Evolutionary conservation across 2,329 filamentous ascomycete species (phyloP), one percentile per base, ranked within the genome.

Genomic region (Knufia fluminis): DNA sequence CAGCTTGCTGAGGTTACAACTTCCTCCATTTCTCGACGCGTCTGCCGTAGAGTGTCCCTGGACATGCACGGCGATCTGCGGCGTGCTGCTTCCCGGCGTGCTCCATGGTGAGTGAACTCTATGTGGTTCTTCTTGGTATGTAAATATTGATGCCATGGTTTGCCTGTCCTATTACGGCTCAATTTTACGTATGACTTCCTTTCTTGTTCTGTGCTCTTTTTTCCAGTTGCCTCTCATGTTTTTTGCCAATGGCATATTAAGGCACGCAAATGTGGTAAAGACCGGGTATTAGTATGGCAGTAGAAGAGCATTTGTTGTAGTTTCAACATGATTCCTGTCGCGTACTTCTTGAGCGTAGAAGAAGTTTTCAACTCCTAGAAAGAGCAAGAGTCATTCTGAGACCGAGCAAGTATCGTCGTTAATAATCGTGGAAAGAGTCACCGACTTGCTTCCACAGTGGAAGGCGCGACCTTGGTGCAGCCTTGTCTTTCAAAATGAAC

Each of bases 21-120:
- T 57, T 52, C 66, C 64, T 48, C 62, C 66, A 44, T 63, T 68
- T 48, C 64, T 66, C 23, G 68, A 57, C 35, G 72, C 71, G 33
- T 61, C 55, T 46, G 61, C 57, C n/a, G 62, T 57, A 49, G 7
- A 56, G 58, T 48, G 49, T 54, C 45, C 60, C 14, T 51, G 56
- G 40, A 52, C 56, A 46, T 28, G 46, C 49, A 55, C 48, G 48
- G 56, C 58, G 48, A 57, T 50, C 56, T 68, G 66, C 36, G 66
- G 67, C 23, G 67, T 70, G 36, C 62, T 66, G 12, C 69, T 64
- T 48, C 69, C 69, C 32, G 82, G 76, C 9, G 74, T 79, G 46
- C 84, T 77, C 92, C 92, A 98, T 14, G 92, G 92, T 16, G 91
- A 97, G 12, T 86, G 84, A 31, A 97, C 88, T 65, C 86, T 76